phyloP scores from a whole-genome alignment of 2,329 filamentous ascomycete genomes.

The Metarhizium humberi region DNA sequence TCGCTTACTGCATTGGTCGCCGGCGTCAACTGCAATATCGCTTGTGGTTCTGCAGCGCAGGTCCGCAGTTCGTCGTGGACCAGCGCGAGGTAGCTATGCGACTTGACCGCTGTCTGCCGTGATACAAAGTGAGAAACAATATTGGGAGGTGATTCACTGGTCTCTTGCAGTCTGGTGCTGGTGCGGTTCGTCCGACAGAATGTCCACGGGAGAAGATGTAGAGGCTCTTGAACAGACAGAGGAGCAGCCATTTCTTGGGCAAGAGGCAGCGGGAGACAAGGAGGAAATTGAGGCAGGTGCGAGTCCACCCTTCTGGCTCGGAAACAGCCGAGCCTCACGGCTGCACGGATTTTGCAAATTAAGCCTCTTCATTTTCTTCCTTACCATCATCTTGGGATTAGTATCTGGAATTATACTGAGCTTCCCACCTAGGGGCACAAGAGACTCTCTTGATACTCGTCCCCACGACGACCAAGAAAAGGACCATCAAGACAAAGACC shows the following conservation, averaged over 20 bases:
- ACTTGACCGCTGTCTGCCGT: background rate
- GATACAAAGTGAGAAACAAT: background rate
- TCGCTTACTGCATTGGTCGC: background rate
- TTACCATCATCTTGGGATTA: constrained; percentile 15
- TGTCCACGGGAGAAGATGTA: background rate
- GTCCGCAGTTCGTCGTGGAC: background rate
- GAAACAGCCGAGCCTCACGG: background rate
- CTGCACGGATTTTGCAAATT: constrained; percentile 7
- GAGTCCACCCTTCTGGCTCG: background rate
- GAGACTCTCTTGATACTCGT: background rate
- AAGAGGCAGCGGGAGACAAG: background rate
- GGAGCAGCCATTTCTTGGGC: constrained; percentile 1
- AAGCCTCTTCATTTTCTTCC: constrained; percentile 11
- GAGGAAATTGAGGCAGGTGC: background rate
- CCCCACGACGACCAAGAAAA: background rate
- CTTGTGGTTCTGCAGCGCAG: background rate
- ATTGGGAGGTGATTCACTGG: background rate
- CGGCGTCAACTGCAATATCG: background rate
- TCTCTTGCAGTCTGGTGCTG: background rate
- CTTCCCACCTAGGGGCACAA: constrained; percentile 5
- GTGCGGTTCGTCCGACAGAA: background rate
- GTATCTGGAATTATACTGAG: constrained; percentile 11
- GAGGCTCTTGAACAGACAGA: background rate
- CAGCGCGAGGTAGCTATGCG: background rate
- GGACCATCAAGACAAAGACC: background rate